Base-by-base conservation (phyloP, 495 filamentous ascomycete genomes). In the Terfezia claveryi region DNA sequence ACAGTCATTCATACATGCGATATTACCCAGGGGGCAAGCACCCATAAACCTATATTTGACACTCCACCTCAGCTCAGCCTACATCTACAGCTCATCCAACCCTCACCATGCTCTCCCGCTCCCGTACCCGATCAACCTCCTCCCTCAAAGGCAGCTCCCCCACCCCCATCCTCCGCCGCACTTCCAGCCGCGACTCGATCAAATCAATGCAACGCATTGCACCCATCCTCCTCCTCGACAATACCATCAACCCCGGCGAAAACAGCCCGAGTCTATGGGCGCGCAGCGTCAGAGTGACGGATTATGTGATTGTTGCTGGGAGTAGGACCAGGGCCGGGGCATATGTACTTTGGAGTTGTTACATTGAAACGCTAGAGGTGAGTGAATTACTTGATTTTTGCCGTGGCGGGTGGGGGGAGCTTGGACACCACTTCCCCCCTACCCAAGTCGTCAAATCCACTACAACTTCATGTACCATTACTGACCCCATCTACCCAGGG, bases 281-380 rank as follows among this genome's bases (percentile, higher is more conserved):
- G 5, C 72, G 70, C 51, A 76, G 73, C 56, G 80, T 82, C 20
- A 66, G 72, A 2, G 76, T 86, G 50, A 76, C 82, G 54, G 80
- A 83, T 61, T 74, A 82, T 68, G 72, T 74, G 37, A 69, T 85
- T 56, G 74, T 86, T 50, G 71, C 74, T 57, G 82, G 75, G 0
- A 73, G 70, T 44, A 72, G 74, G 61, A 77, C 74, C 6, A 77
- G 77, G 10, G 71, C 82, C 16, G 82, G 82, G 4, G 73, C 79
- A 0, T 86, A 84, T 66, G 80, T 85, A 23, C 80, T 83, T 16
- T 86, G 82, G 82, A 80, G 79, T 64, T 82, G 78, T 61, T 77
- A 65, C 32, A 74, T 86, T 38, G 74, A 80, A 61, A 85, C 81
- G 3, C 69, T 85, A 36, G 77, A 84, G 69, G 81, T 82, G 59